A percentile compares a stretch with the other conserved stretches of the same genome.
phyloP scores from a whole-genome alignment of 495 filamentous ascomycete species.

The Tuber brumale region DNA sequence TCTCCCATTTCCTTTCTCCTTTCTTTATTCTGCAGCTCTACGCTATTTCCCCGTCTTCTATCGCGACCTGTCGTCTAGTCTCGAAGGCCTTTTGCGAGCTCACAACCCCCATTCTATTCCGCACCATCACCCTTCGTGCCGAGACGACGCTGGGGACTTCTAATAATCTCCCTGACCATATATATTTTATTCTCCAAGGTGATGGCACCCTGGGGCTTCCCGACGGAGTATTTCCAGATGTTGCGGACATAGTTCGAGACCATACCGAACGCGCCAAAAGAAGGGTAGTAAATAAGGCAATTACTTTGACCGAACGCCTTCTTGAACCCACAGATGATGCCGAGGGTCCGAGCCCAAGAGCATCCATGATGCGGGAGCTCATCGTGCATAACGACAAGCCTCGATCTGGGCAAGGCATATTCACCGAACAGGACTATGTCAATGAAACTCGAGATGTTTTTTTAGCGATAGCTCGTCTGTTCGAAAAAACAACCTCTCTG shows the following conservation, averaged over 20 bases:
- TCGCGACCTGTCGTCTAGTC: slow-evolving; percentile 9
- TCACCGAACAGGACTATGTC: slow-evolving; percentile 13
- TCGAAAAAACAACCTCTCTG: slow-evolving; percentile 7
- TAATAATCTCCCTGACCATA: slow-evolving; percentile 8
- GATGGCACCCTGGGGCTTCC: slow-evolving; percentile 7
- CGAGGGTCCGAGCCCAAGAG: slow-evolving; percentile 3
- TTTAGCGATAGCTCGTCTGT: slow-evolving; percentile 4
- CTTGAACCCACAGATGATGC: background rate
- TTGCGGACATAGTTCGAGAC: slow-evolving; percentile 8
- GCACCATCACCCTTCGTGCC: slow-evolving; percentile 13
- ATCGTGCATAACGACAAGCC: slow-evolving; percentile 11
- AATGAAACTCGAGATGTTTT: slow-evolving; percentile 10
- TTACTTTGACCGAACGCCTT: slow-evolving; percentile 12
- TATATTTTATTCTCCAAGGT: slow-evolving; percentile 7
- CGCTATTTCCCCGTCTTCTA: slow-evolving; percentile 11
- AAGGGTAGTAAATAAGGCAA: slow-evolving; percentile 7
- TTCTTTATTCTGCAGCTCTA: background rate
- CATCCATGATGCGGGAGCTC: slow-evolving; percentile 9
- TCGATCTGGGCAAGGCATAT: slow-evolving; percentile 4
- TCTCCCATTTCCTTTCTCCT: slow-evolving; percentile 3
- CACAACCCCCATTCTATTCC: slow-evolving; percentile 12
- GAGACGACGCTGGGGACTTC: slow-evolving; percentile 5
- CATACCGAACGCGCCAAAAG: slow-evolving; percentile 4
- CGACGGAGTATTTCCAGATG: background rate
- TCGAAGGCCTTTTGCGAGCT: slow-evolving; percentile 13